Base-by-base conservation (phyloP, 2,329 filamentous ascomycete genomes). In the Beauveria scarabaeidicola region DNA sequence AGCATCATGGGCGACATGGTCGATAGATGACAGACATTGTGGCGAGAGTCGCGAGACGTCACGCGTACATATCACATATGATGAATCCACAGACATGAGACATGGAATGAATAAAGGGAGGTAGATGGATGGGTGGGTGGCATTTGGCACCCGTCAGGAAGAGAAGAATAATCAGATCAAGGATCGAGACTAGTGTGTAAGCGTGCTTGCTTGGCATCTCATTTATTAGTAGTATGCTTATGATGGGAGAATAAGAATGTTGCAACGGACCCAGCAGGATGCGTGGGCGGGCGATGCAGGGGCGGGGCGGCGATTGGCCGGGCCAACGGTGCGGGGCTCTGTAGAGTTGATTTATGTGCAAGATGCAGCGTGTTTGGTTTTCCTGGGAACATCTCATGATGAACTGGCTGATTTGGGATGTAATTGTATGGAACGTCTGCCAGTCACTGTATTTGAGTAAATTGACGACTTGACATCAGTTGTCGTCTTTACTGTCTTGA, bases 201-300 rank as follows among this genome's bases (percentile, higher is more conserved):
- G 47, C 56, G 38, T 52, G 38, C 47, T 44, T 32, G 47, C 56
- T 58, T 58, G 56, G 56, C 56, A 58, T 25, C 47, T 58, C 44
- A 52, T 40, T 58, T 58, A 58, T 52, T 58, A 58, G 23, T 58
- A 58, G 54, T 47, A 58, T 36, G 56, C 56, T 58, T 58, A 58
- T 52, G 23, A 44, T 11, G 38, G 15, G 38, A 58, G 56, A 46
- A 58, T 58, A 58, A 58, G 56, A 52, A 46, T 46, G 56, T 58
- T 52, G 47, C 56, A 58, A n/a, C 47, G 47, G 47, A 58, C 56
- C 56, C 56, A 52, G 38, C 23, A 25, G 36, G 13, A 21, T 21
- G 11, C 32, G 8, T 48, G 11, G 15, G 13, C 21, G 8, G 43
- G 27, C 13, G 19, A 21, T 57, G n/a, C 7, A n/a, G 23, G 32